These are phyloP conservation scores for Aspergillus campestris DNA, from an alignment of 495 filamentous ascomycete species.

Conservation along the genomic window DNA sequence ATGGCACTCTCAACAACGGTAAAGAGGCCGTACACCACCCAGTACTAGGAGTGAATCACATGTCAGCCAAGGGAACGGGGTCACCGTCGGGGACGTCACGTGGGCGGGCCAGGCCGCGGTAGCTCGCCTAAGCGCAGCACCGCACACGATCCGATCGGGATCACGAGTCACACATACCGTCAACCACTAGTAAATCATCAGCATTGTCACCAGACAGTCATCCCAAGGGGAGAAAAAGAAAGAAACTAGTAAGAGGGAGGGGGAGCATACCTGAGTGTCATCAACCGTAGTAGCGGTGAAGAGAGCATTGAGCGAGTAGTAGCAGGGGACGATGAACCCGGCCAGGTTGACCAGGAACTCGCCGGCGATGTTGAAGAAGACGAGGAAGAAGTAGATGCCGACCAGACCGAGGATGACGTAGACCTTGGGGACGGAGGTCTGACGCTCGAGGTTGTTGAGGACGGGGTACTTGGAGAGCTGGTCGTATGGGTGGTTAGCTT, in stretches of 20 bases:
- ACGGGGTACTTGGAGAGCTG: conserved; percentile 93
- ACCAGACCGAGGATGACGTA: conserved; percentile 82
- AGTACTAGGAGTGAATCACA: conserved; percentile 57
- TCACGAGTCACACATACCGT: conserved; percentile 47
- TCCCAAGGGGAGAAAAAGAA: not conserved
- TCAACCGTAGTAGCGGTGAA: conserved; percentile 75
- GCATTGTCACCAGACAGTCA: conserved; percentile 5
- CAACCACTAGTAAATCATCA: conserved; percentile 43
- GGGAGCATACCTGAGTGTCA: conserved; percentile 70
- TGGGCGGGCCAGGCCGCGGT: too few relatives aligned
- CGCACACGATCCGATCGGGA: not conserved
- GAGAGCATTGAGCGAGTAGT: conserved; percentile 88
- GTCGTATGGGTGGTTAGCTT: conserved; percentile 6
- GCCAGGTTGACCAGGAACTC: conserved; percentile 95
- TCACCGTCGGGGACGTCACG: conserved; percentile 4
- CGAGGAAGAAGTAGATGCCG: conserved; percentile 91
- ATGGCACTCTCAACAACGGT: conserved; percentile 88
- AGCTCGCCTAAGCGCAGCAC: too few relatives aligned
- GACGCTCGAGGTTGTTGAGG: conserved; percentile 94
- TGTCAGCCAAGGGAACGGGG: conserved; percentile 13
- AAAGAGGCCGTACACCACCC: conserved; percentile 92
- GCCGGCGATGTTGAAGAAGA: conserved; percentile 98
- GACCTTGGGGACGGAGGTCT: conserved; percentile 90
- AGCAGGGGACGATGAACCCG: conserved; percentile 87
- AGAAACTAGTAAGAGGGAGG: not conserved